These are phyloP conservation scores for Penicillium frequentans DNA, from an alignment of 2,329 filamentous ascomycete species.

Conservation along the genomic window DNA sequence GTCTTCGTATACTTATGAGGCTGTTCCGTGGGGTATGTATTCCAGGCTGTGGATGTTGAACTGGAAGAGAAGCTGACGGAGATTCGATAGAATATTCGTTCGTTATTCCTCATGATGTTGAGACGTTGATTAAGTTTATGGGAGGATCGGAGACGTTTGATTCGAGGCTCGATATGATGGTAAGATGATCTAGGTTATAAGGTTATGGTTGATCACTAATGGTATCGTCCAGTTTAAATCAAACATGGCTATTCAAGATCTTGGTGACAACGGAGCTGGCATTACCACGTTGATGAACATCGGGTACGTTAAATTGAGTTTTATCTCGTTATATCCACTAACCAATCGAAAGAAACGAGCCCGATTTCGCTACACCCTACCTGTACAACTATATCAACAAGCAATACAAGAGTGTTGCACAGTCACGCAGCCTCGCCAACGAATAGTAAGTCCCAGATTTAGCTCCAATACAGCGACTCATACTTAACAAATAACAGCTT, in stretches of 20 bases:
- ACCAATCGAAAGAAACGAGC: conserved; percentile 58
- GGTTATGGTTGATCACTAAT: background rate
- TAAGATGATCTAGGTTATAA: conserved; percentile 5
- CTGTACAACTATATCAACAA: conserved; percentile 68
- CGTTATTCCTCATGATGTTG: conserved; percentile 66
- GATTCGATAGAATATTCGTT: conserved; percentile 56
- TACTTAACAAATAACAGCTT: conserved; percentile 41
- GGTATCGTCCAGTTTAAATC: conserved; percentile 42
- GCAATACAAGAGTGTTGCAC: conserved; percentile 62
- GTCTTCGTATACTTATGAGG: conserved; percentile 62
- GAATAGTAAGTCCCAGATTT: conserved; percentile 39
- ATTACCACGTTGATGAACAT: conserved; percentile 59
- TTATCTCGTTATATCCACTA: background rate
- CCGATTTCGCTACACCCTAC: conserved; percentile 66
- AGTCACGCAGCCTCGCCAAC: conserved; percentile 59
- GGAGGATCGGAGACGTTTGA: conserved; percentile 59
- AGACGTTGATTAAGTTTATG: conserved; percentile 52
- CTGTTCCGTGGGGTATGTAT: conserved; percentile 53
- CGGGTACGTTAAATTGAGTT: conserved; percentile 14
- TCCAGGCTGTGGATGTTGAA: conserved; percentile 5
- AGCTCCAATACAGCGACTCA: background rate
- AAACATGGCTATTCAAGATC: conserved; percentile 28
- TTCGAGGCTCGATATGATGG: conserved; percentile 58
- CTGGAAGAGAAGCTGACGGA: background rate
- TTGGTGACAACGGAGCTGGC: conserved; percentile 32